These are phyloP conservation scores for Boletus barrowsii DNA, from an alignment of 768 basidiomycete species.

Conservation along the genomic window DNA sequence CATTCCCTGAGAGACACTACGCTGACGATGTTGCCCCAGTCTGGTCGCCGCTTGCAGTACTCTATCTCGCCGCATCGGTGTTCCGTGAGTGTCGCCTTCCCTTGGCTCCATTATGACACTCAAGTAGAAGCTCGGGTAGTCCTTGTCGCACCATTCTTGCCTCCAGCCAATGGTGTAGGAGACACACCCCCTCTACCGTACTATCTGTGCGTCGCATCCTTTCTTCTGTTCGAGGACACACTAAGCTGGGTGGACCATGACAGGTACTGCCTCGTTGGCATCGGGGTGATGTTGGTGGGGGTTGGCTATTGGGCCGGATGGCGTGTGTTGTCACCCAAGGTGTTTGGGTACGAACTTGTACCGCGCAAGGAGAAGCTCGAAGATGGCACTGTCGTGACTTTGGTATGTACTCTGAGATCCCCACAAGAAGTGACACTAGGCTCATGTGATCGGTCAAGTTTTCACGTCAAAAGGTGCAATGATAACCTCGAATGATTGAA, in stretches of 20 bases:
- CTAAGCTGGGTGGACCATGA: background rate
- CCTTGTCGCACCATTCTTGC: slow-evolving; percentile 53
- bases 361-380: slow-evolving; percentile 44
- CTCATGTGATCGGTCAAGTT: background rate
- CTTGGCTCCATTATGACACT: background rate
- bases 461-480: background rate
- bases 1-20: too few relatives aligned
- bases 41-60: slow-evolving; percentile 51
- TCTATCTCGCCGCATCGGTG: slow-evolving; percentile 47
- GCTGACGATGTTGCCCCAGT: slow-evolving; percentile 27
- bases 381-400: slow-evolving; percentile 53
- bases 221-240: slow-evolving; percentile 25
- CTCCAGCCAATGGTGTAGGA: slow-evolving; percentile 51
- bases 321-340: slow-evolving; percentile 45
- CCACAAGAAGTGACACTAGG: background rate
- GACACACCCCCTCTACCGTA: slow-evolving; percentile 64
- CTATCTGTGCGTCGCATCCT: slow-evolving; percentile 39
- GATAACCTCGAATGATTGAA: background rate
- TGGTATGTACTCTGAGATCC: slow-evolving; percentile 34
- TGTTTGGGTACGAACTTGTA: slow-evolving; percentile 48
- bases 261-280: slow-evolving; percentile 53
- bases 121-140: slow-evolving; percentile 30
- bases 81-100: slow-evolving; percentile 44
- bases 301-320: slow-evolving; percentile 53
- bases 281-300: slow-evolving; percentile 43